A percentile compares a stretch with the other conserved stretches of the same genome.
Conservation (phyloP, 2,329 filamentous ascomycete genomes). For the Sordariomycetes sp. region DNA sequence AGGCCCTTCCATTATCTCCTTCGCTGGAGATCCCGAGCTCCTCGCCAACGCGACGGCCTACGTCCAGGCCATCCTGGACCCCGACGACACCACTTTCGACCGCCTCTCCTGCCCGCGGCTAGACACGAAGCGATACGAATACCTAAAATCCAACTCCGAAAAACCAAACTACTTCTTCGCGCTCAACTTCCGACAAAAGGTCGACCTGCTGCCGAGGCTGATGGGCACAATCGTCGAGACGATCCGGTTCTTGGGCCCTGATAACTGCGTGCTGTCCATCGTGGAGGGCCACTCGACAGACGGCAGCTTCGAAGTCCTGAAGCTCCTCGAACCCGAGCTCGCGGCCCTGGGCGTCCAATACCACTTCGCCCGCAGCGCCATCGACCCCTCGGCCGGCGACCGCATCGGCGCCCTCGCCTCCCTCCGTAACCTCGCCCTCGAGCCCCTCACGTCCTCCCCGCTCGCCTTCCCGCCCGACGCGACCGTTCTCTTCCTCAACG, state of each 20-base stretch:
- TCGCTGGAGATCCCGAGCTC: neutral
- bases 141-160: neutral
- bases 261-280: constrained; percentile 37
- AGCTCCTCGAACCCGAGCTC: constrained; percentile 23
- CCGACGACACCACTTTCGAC: constrained; percentile 11
- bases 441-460: constrained; percentile 26
- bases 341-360: constrained; percentile 24
- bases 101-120: constrained; percentile 17
- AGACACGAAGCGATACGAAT: neutral
- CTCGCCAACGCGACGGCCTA: constrained; percentile 8
- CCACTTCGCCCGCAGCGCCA: constrained; percentile 25
- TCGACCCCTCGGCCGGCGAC: constrained; percentile 28
- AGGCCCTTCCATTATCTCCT: neutral
- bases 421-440: constrained; percentile 40
- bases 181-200: neutral
- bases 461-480: constrained; percentile 19
- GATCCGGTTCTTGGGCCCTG: constrained; percentile 35
- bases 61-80: constrained; percentile 17
- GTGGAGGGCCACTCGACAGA: constrained; percentile 41
- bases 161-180: constrained; percentile 3
- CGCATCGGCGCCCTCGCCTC: constrained; percentile 36
- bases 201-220: neutral
- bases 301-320: constrained; percentile 37
- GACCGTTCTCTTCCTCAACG: constrained; percentile 41
- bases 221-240: constrained; percentile 37